Conservation (phyloP, 2,329 filamentous ascomycete species). For the Diaporthe ampelina region DNA sequence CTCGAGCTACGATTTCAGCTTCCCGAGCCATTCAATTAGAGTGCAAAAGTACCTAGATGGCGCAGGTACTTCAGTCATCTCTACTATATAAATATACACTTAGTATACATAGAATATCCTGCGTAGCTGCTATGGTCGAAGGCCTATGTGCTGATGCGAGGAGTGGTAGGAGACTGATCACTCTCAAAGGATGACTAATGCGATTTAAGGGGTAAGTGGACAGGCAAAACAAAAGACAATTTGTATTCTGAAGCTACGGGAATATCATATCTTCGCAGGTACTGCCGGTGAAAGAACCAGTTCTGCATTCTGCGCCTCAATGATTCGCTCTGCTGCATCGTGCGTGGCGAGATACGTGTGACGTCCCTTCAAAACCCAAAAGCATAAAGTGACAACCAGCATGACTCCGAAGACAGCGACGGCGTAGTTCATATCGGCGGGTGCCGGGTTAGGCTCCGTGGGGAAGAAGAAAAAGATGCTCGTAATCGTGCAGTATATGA, state of each 20-base stretch:
- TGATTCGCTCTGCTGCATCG: slow-evolving; percentile 15
- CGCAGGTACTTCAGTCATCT: too few species aligned
- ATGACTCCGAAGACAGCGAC: slow-evolving; percentile 5
- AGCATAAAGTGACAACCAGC: not conserved
- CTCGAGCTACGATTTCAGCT: too few species aligned
- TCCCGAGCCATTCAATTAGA: too few species aligned
- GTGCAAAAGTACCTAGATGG: too few species aligned
- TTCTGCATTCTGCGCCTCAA: slow-evolving; percentile 14
- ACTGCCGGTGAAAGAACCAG: not conserved
- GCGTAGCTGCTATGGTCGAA: not conserved
- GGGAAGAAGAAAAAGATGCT: slow-evolving; percentile 19
- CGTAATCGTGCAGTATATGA: slow-evolving; percentile 5
- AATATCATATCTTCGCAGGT: not conserved
- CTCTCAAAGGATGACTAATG: too few species aligned
- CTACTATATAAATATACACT: too few species aligned
- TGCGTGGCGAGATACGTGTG: slow-evolving; percentile 17
- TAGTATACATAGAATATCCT: not conserved
- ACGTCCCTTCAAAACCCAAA: slow-evolving; percentile 8
- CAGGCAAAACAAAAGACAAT: not conserved
- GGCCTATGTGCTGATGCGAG: not conserved
- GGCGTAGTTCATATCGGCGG: slow-evolving; percentile 4
- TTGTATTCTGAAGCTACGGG: not conserved
- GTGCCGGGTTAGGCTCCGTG: not conserved
- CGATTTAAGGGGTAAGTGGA: not conserved
- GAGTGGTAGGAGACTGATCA: not conserved